Evolutionary conservation across 2,329 filamentous ascomycete genomes (phyloP), one percentile per base, ranked within the genome.

Genomic region (Saccharata proteae): DNA sequence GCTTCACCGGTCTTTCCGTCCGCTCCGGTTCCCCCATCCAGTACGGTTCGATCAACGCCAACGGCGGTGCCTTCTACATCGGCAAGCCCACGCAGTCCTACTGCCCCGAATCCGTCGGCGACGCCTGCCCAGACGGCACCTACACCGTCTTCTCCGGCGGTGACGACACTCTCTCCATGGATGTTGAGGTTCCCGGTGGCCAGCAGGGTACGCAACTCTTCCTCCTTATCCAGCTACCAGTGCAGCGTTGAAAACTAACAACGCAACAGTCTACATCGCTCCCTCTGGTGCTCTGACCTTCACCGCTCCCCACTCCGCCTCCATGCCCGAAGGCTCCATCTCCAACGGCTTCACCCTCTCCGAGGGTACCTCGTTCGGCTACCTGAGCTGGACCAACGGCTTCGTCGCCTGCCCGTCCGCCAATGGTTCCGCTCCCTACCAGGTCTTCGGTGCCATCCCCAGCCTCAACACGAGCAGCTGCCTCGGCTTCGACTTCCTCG

Each of bases 181-280:
- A 57, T 19, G 64, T 71, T 18, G 46, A 62, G 17, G 74, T 77
- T 4, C 73, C 74, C 4, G 74, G 74, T 16, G 75, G 76, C 16
- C 74, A 80, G 43, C 53, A 62, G 35, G 61, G 44, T 47, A 35
- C n/a, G n/a, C n/a, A n/a, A 36, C 35, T 26, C 26, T 20, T 15
- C 14, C 5, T 17, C 20, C n/a, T 11, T 18, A 26, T 26, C 14
- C 7, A 6, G 9, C 13, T n/a, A n/a, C n/a, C 16, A 16, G 10
- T 7, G 16, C 14, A 11, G n/a, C 12, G 6, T 20, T 3, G 7
- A 15, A 15, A 12, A 23, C 37, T 42, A 26, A 41, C 24, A 7
- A 21, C 8, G 10, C 5, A 13, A 11, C 34, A 48, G 51, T 77
- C 42, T 80, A 71, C 49, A 60, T 79, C 35, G 57, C 54, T 3